Base-by-base conservation (phyloP, 2,329 filamentous ascomycete species). In the Dactylellina sp. region DNA sequence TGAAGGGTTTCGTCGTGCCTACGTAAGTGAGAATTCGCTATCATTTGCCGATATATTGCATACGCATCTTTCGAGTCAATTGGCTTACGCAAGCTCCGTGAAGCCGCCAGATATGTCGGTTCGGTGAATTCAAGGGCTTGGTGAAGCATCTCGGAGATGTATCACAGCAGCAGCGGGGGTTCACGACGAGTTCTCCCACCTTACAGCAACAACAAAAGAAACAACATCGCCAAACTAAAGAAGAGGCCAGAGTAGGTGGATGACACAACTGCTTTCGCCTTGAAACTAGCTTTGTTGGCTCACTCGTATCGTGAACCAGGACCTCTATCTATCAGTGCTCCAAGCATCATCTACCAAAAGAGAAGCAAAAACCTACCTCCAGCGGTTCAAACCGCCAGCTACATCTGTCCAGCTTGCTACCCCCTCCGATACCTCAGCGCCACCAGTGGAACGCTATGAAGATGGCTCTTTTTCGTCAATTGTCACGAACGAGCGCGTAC, bases 311-410 rank as follows among this genome's bases (percentile, higher is more conserved):
- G n/a, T 42, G 39, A 18, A 37, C 11, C 76, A 93, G 89, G 92
- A 97, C 79, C 90, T 97, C 78, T 89, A 96, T 78, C 85, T 96
- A 32, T 93, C 92, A 14, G 87, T 98, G 2, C 84, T 99, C 32
- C 92, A 91, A 79, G 92, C 93, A 16, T 92, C 93, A 9, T 91
- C 93, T 4, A 97, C 94, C 0, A 96, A 93, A 81, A 89, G 95
- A 78, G 95, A 99, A 83, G 93, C 93, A 52, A 93, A 91, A 81
- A 89, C 91, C 39, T 99, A 97, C 80, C 85, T 99, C 14, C 90
- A 95, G 77, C 93, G 92, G 75, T 96, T 97, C 80, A 89, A 88
- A 55, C 82, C 83, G 11, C 49, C 49, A 7, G 25, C 24, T n/a
- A 47, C 46, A 11, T 16, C 53, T 9, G 14, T 60, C 28, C 44